phyloP scores from a whole-genome alignment of 768 basidiomycete species.

The Auricularia sp. region DNA sequence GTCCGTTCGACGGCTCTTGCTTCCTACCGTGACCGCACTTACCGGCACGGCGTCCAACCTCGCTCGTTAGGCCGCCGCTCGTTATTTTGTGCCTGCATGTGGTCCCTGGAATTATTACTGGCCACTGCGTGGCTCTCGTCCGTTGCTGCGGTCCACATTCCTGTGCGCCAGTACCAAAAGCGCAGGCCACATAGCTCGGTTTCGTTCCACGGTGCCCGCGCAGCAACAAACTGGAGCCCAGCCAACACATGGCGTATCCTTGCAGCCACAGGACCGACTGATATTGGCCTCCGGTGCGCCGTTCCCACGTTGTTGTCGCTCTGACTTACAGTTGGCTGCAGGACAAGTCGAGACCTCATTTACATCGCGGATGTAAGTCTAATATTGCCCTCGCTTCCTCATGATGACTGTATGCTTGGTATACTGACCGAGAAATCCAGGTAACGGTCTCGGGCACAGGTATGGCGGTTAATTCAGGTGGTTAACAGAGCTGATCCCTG shows the following conservation, averaged over 20 bases:
- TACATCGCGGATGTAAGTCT: conserved; percentile 65
- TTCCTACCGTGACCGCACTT: too few relatives aligned
- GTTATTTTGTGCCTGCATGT: too few relatives aligned
- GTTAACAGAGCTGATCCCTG: conserved; percentile 6
- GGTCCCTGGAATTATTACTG: not conserved
- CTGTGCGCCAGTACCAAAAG: not conserved
- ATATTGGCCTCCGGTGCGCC: conserved; percentile 38
- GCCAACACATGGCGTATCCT: not conserved
- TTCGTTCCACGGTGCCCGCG: not conserved
- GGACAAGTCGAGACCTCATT: conserved; percentile 66
- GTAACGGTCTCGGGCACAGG: conserved; percentile 55
- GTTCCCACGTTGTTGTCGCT: not conserved
- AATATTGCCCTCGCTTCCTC: not conserved
- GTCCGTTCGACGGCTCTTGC: too few relatives aligned
- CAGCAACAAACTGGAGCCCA: not conserved
- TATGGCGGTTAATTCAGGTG: conserved; percentile 22
- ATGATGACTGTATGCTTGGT: not conserved
- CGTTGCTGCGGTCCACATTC: not conserved
- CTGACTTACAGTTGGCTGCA: conserved; percentile 22
- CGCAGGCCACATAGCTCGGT: not conserved
- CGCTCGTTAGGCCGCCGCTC: too few relatives aligned
- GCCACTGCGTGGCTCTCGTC: not conserved
- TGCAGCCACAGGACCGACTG: conserved; percentile 4
- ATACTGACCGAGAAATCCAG: conserved; percentile 26
- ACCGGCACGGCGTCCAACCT: too few relatives aligned